These are phyloP conservation scores for Voacanga thouarsii DNA, from an alignment of 257 asterid genomes.

Conservation along the genomic window DNA sequence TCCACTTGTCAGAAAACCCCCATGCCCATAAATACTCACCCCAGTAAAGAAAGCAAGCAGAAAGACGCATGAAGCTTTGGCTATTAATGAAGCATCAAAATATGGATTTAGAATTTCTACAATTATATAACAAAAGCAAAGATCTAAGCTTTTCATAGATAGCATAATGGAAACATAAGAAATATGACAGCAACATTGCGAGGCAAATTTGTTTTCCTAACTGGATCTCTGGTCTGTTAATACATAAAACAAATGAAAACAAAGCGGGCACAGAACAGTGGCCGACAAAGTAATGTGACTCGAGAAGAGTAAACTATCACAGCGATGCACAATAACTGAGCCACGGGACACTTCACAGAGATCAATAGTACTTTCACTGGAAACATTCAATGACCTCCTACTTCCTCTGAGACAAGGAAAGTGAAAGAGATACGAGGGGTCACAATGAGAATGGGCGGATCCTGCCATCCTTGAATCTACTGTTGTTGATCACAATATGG, in stretches of 20 bases:
- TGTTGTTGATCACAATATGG: constrained; percentile 55
- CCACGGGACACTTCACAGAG: constrained; percentile 44
- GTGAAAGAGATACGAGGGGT: constrained; percentile 24
- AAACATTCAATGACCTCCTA: constrained; percentile 41
- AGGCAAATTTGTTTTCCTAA: constrained; percentile 28
- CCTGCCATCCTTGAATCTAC: constrained; percentile 29
- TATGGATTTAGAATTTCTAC: not conserved
- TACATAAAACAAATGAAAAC: constrained; percentile 52
- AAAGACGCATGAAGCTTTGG: not conserved
- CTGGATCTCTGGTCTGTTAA: constrained; percentile 38
- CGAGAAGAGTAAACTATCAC: constrained; percentile 29
- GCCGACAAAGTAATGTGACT: constrained; percentile 40
- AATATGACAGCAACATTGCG: constrained; percentile 30
- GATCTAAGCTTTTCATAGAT: constrained; percentile 3
- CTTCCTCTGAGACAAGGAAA: constrained; percentile 42
- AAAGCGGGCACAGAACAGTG: constrained; percentile 33
- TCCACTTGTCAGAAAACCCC: not conserved
- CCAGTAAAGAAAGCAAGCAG: not conserved
- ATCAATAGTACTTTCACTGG: constrained; percentile 40
- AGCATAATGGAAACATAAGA: constrained; percentile 9
- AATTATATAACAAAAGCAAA: not conserved
- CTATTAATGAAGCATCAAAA: not conserved
- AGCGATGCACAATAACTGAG: constrained; percentile 30
- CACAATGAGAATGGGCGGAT: constrained; percentile 20
- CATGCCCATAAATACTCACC: not conserved